A percentile compares a stretch with the other conserved stretches of the same genome.
Evolutionary conservation across 139 green algal species (phyloP).

Genomic region (Desmodesmus armatus): DNA sequence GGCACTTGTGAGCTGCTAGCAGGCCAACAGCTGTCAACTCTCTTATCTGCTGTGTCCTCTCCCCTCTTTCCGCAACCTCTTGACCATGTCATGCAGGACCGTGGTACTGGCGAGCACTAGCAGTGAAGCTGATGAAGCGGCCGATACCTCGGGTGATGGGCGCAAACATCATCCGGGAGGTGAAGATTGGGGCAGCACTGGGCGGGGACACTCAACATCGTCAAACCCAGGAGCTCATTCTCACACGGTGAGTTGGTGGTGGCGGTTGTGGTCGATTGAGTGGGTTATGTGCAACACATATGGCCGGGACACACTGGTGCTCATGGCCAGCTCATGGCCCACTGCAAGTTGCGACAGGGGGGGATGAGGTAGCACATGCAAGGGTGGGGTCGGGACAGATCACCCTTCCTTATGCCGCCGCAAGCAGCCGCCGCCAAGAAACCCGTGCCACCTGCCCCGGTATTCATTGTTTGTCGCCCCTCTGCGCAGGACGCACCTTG

Average conservation of each 20-base stretch:
- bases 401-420: no score
- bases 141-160: constrained; percentile 60
- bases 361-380: no score
- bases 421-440: no score
- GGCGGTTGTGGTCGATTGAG: no score
- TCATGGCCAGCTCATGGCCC: neutral
- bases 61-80: neutral
- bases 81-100: no score
- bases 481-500: constrained; percentile 68
- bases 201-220: constrained; percentile 74
- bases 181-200: constrained; percentile 79
- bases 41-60: neutral
- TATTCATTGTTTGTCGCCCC: no score
- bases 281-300: no score
- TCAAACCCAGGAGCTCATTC: constrained; percentile 75
- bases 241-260: constrained; percentile 58
- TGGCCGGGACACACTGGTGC: neutral
- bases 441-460: no score
- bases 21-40: constrained; percentile 75
- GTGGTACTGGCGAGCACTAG: constrained; percentile 45
- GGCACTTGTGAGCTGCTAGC: constrained; percentile 67
- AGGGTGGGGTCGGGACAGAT: no score
- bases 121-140: constrained; percentile 70
- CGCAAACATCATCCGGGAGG: constrained; percentile 68
- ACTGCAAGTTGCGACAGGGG: no score